Evolutionary conservation across 2,329 filamentous ascomycete genomes (phyloP).

Genomic region (Trichoderma sp.): DNA sequence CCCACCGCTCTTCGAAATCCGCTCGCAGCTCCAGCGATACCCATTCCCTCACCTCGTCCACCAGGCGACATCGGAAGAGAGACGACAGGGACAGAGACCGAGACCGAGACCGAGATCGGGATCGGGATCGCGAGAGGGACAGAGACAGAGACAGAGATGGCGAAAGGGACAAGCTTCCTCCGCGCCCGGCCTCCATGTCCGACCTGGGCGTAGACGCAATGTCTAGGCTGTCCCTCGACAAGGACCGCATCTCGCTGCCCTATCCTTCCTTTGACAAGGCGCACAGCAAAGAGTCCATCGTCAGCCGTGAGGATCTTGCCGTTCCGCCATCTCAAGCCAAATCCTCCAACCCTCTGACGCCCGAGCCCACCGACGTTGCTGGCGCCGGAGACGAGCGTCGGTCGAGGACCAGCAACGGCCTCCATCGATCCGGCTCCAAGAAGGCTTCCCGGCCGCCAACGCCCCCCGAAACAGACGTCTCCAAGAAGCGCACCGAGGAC

Average conservation of each 20-base stretch:
- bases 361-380: constrained; percentile 68
- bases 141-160: constrained; percentile 43
- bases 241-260: constrained; percentile 59
- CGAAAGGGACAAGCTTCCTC: constrained; percentile 37
- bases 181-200: constrained; percentile 45
- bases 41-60: constrained; percentile 45
- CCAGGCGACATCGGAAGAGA: constrained; percentile 39
- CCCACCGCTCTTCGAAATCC: constrained; percentile 41
- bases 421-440: constrained; percentile 43
- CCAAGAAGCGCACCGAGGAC: constrained; percentile 44
- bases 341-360: constrained; percentile 56
- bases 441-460: constrained; percentile 59
- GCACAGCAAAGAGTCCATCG: constrained; percentile 84
- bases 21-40: constrained; percentile 50
- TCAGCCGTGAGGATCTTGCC: constrained; percentile 59
- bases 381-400: constrained; percentile 50
- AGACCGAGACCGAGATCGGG: constrained; percentile 43
- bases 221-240: constrained; percentile 42
- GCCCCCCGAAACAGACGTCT: constrained; percentile 65
- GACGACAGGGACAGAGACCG: constrained; percentile 37
- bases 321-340: constrained; percentile 33
- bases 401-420: constrained; percentile 52
- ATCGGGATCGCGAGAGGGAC: constrained; percentile 42
- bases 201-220: constrained; percentile 51
- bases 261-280: constrained; percentile 88